Evolutionary conservation across 106 monocot genomes (phyloP), one percentile per base, ranked within the genome.

Genomic region (Amphibolis antarctica): DNA sequence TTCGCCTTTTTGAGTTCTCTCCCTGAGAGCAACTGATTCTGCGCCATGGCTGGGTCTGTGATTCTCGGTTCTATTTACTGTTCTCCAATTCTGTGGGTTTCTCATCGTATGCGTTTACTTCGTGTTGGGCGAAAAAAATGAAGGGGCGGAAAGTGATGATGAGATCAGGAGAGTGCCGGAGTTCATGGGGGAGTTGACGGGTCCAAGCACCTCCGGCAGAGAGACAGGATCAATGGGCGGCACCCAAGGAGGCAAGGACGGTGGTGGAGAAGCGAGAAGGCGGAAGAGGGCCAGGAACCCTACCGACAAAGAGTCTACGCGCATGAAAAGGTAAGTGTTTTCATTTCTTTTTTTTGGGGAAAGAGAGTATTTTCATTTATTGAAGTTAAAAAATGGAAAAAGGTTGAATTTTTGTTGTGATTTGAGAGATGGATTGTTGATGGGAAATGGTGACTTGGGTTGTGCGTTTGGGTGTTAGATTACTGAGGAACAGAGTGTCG

Each of bases 401-500:
- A n/a, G n/a, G n/a, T n/a, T n/a, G n/a, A n/a, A n/a, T n/a, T n/a
- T n/a, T n/a, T n/a, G n/a, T n/a, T 49, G 53, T 53, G 53, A 23
- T 53, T 53, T 53, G 53, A 9, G 53, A 10, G 10, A 12, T 53
- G 10, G n/a, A 0, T 10, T 15, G n/a, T 53, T 53, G 22, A 10
- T 24, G 23, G 19, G 53, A 20, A 53, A 53, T n/a, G n/a, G 26
- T 56, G 56, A 56, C 12, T 13, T 49, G 17, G 28, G 14, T 29
- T 56, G 29, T 56, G 28, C 23, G 23, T n/a, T n/a, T 60, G 36
- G 29, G 23, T 59, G 14, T 9, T n/a, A 92, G 91, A 72, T 66
- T 92, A 81, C 70, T 92, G 66, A 80, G 83, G 75, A 92, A 92
- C 54, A 70, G 91, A 65, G 91, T 92, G 28, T 92, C 86, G 14